Evolutionary conservation across 495 filamentous ascomycete genomes (phyloP), one percentile per base, ranked within the genome.

Genomic region (Bathelium albidoporum): DNA sequence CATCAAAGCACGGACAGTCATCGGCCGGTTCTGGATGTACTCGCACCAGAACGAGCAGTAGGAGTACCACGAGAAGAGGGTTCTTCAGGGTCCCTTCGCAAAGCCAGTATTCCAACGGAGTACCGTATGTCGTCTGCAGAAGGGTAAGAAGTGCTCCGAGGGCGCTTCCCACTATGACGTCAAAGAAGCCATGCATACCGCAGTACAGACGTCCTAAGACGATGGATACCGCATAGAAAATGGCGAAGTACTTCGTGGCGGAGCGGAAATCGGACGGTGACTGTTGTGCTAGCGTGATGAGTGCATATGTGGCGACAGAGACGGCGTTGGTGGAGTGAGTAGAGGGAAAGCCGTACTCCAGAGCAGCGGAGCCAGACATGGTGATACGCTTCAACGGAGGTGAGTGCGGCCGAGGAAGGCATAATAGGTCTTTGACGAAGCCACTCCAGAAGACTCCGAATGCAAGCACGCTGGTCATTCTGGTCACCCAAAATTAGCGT

Each of bases 271-370:
- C 28, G 77, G 68, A 64, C 74, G 74, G 67, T 80, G 78, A 5
- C 74, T 77, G 22, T 78, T 71, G 4, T 83, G 79, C 80, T 9
- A 96, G 78, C 20, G 84, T 75, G 22, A 87, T 79, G 39, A 97
- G 75, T 14, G 81, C 85, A 73, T 97, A 98, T 11, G 95, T 81
- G 32, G 90, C 88, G 14, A 97, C 93, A 1, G 94, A 97, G 52
- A 97, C 89, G 7, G 94, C 94, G 73, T 98, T 98, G 26, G 94
- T 93, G 1, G 91, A 95, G 74, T 98, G 94, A 0, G 94, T 96
- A 14, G 91, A 96, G 2, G 94, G 94, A 68, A 97, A 97, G 26
- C 94, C 94, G 69, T 98, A 98, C 71, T 98, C 94, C 41, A 98
- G 81, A 22, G 93, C 91, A 7, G 89, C 90, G 2, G 90, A 95